phyloP scores from a whole-genome alignment of 2,329 filamentous ascomycete species.

The Trichoderma semiorbis region DNA sequence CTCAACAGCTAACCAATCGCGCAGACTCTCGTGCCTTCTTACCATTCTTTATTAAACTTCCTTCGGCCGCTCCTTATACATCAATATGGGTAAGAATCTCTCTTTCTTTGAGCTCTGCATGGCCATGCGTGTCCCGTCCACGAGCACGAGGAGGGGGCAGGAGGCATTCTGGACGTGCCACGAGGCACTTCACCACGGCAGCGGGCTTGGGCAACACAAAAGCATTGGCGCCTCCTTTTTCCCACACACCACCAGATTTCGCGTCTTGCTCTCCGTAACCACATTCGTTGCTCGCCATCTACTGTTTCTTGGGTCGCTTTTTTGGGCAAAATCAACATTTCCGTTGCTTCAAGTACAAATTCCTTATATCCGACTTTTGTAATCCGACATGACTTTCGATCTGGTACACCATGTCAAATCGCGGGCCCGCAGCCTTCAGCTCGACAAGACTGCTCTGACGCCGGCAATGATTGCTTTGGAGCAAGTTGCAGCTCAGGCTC shows the following conservation, averaged over 20 bases:
- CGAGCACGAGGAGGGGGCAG: slow-evolving; percentile 10
- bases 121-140: slow-evolving; percentile 23
- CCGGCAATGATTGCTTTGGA: slow-evolving; percentile 21
- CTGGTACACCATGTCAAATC: slow-evolving; percentile 42
- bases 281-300: slow-evolving; percentile 42
- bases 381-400: slow-evolving; percentile 39
- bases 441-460: slow-evolving; percentile 35
- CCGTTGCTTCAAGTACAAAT: slow-evolving; percentile 24
- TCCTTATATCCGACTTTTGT: slow-evolving; percentile 27
- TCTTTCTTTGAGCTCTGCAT: slow-evolving; percentile 28
- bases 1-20: slow-evolving; percentile 24
- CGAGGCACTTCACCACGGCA: slow-evolving; percentile 20
- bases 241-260: slow-evolving; percentile 22
- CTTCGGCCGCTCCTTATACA: slow-evolving; percentile 38
- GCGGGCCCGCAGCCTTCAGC: slow-evolving; percentile 48
- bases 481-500: slow-evolving; percentile 19
- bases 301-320: slow-evolving; percentile 44
- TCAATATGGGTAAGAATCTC: slow-evolving; percentile 41
- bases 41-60: slow-evolving; percentile 25
- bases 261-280: slow-evolving; percentile 29
- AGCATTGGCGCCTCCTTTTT: slow-evolving; percentile 20
- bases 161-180: slow-evolving; percentile 20
- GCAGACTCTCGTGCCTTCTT: slow-evolving; percentile 30
- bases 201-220: neutral
- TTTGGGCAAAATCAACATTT: slow-evolving; percentile 32